Evolutionary conservation across 139 green algal genomes (phyloP), one percentile per base, ranked within the genome.

Genomic region (Closterium sp.): DNA sequence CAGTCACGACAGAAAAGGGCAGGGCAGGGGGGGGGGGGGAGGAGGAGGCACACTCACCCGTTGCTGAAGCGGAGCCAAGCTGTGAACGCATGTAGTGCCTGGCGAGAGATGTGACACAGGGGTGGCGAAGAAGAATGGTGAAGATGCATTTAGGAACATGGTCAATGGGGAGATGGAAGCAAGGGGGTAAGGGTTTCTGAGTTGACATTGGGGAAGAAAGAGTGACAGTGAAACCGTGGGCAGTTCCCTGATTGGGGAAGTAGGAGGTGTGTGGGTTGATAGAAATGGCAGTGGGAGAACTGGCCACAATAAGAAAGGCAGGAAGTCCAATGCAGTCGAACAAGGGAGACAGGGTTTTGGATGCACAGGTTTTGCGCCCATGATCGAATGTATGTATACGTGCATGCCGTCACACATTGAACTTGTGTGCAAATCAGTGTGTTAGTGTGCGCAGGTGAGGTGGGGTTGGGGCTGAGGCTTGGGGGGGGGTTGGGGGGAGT

Each of bases 21-120:
- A 76, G 55, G 55, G 55, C 12, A 76, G 55, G 55, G 55, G 38
- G 16, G 38, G 16, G 38, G 38, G 5, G 55, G 55, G 55, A 76
- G 55, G n/a, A 23, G 30, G 83, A 33, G 16, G 66, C 87, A 86
- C 83, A 86, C 90, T 93, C 30, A 93, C 91, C 91, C 95, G 25
- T 93, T 92, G 7, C 89, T 95, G 34, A 98, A 94, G 69, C 93
- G 94, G 33, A 98, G 92, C 97, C 97, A 98, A 3, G 95, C 91
- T 8, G 93, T 94, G 84, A 98, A 97, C 25, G 96, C 96, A 89
- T 97, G 94, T 66, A 98, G 93, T 31, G 96, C 94, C 85, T 94
- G 86, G 0, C 90, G 83, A 32, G 83, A 76, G 55, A 76, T 19
- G 12, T 3, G 16, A 76, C 25, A 19, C 55, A 76, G 55, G 55